phyloP scores from a whole-genome alignment of 108 stramenopile species.

The Nitzschia inconspicua region DNA sequence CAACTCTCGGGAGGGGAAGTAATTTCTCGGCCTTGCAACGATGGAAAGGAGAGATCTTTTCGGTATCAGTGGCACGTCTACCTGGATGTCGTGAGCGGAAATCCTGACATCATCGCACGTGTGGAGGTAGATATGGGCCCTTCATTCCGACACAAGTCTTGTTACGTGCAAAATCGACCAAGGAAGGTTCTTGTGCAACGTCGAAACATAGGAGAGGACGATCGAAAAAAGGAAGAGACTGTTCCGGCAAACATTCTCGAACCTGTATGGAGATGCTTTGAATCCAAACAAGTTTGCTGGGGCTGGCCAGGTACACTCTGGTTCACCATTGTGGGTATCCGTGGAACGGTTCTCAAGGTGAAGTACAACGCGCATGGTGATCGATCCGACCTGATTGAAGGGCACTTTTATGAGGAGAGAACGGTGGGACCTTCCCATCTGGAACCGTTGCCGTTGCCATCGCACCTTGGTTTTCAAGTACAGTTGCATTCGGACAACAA shows the following conservation, averaged over 20 bases:
- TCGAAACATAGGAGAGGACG: neutral
- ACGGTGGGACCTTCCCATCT: neutral
- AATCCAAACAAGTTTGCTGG: neutral
- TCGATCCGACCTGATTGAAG: neutral
- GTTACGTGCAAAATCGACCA: neutral
- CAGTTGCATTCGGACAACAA: no score
- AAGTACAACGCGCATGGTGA: neutral
- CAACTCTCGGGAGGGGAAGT: no score
- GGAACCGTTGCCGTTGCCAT: neutral
- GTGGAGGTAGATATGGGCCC: neutral
- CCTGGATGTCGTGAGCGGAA: neutral
- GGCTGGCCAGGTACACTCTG: neutral
- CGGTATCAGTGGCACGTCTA: neutral
- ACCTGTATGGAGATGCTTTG: conserved; percentile 6
- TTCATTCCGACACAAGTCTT: neutral
- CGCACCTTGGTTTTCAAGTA: neutral
- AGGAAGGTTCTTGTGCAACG: neutral
- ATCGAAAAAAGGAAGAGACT: neutral
- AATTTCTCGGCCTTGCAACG: neutral
- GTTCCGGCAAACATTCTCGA: no score
- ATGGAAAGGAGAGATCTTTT: neutral
- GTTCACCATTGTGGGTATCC: neutral
- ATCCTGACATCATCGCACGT: conserved; percentile 1
- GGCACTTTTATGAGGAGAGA: neutral
- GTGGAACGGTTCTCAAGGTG: neutral